These are phyloP conservation scores for Colletotrichum spaethianum DNA, from an alignment of 2,329 filamentous ascomycete species.

Conservation along the genomic window DNA sequence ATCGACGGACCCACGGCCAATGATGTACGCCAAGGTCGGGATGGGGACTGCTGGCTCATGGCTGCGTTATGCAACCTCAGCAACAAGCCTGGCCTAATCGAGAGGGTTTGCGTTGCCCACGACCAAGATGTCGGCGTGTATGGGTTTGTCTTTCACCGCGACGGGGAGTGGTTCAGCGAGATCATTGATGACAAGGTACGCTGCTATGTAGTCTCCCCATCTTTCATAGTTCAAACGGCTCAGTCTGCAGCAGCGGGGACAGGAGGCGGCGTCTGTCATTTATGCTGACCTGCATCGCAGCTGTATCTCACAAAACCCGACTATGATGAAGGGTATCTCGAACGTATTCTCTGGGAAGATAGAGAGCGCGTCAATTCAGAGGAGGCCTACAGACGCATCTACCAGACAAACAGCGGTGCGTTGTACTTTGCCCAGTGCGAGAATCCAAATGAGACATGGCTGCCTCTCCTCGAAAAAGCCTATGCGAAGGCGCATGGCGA, in stretches of 20 bases:
- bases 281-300: constrained; percentile 43
- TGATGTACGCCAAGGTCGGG: constrained; percentile 83
- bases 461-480: constrained; percentile 84
- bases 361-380: constrained; percentile 66
- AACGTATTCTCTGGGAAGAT: constrained; percentile 60
- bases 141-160: constrained; percentile 87
- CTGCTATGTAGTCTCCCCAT: not conserved
- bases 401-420: constrained; percentile 81
- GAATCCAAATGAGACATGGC: constrained; percentile 84
- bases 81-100: constrained; percentile 80
- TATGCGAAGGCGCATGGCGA: constrained; percentile 88
- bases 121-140: constrained; percentile 85
- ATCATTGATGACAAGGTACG: constrained; percentile 69
- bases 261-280: not conserved
- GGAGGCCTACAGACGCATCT: constrained; percentile 75
- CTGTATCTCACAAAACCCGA: constrained; percentile 69
- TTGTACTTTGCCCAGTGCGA: constrained; percentile 84
- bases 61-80: constrained; percentile 83
- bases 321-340: constrained; percentile 71
- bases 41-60: constrained; percentile 91
- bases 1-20: constrained; percentile 82
- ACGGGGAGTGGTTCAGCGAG: constrained; percentile 79
- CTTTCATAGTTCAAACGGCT: not conserved
- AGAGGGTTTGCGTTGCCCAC: constrained; percentile 79
- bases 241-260: too few species aligned